Conservation (phyloP, 192 early-diverging fungal genomes). For the Coemansia sp. region DNA sequence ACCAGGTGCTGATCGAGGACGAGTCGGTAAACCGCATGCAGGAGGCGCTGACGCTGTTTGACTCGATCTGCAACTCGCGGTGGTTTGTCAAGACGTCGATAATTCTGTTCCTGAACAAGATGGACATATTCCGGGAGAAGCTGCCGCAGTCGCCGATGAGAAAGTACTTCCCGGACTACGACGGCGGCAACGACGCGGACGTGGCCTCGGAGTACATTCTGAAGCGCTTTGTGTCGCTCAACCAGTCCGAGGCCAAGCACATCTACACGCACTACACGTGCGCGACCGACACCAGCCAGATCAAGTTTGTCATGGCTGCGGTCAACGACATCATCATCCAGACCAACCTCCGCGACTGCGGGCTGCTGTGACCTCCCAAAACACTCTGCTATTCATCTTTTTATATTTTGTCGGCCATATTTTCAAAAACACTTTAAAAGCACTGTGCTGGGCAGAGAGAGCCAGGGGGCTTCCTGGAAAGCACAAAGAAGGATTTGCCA, state of each 20-base stretch:
- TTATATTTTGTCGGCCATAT: constrained; percentile 1
- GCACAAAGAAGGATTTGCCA: constrained; percentile 64
- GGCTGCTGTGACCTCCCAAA: constrained; percentile 60
- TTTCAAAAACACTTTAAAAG: constrained; percentile 55
- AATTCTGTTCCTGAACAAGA: constrained; percentile 98
- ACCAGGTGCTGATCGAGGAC: constrained; percentile 94
- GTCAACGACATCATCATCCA: constrained; percentile 89
- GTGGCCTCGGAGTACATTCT: constrained; percentile 75
- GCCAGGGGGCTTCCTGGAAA: too few relatives aligned
- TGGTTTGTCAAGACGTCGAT: constrained; percentile 98
- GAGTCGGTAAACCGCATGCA: constrained; percentile 96
- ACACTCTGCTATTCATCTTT: background rate
- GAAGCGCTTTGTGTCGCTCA: constrained; percentile 76
- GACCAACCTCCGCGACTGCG: constrained; percentile 74
- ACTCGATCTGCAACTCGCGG: constrained; percentile 95
- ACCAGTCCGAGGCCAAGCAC: constrained; percentile 76
- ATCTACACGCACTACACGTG: constrained; percentile 88
- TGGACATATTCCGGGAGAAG: constrained; percentile 94
- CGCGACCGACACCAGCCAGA: constrained; percentile 82
- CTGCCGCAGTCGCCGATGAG: constrained; percentile 75
- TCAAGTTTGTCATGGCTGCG: constrained; percentile 88
- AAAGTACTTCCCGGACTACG: constrained; percentile 90
- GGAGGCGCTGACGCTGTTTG: constrained; percentile 94
- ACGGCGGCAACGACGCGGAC: constrained; percentile 70
- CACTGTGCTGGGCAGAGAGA: background rate